Evolutionary conservation across 2,329 filamentous ascomycete species (phyloP), one percentile per base, ranked within the genome.

Genomic region (Colletotrichum gigasporum): DNA sequence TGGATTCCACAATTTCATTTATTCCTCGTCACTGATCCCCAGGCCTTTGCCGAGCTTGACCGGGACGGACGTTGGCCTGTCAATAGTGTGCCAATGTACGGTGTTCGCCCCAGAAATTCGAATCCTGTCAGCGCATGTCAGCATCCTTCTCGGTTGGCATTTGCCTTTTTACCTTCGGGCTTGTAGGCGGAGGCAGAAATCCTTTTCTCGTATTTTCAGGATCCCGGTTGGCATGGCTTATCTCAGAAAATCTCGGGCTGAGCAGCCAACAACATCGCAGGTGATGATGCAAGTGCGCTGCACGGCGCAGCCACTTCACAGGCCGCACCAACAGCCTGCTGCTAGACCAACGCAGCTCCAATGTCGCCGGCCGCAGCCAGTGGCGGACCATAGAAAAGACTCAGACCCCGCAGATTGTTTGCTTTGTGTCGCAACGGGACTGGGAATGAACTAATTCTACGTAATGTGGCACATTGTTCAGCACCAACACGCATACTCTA

Each of bases 131-230:
- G 57, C 62, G 45, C 20, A 9, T 42, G 55, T 58, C 55, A 58
- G 55, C 44, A 24, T 16, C n/a, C 11, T 14, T n/a, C 18, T 6
- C 55, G 14, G 42, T 42, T 18, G 22, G 44, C 37, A 44, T 22
- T 41, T 24, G n/a, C 41, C n/a, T n/a, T n/a, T n/a, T n/a, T n/a
- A n/a, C n/a, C n/a, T n/a, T n/a, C n/a, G n/a, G n/a, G n/a, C n/a
- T n/a, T n/a, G n/a, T n/a, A n/a, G n/a, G 41, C 35, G 48, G 35
- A 54, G 56, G 55, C 62, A 55, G 55, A 45, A n/a, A n/a, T n/a
- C n/a, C n/a, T 42, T 24, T 12, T 50, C 24, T 48, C 20, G 48
- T 61, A 64, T 64, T 64, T 64, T 64, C 62, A 55, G 61, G 47
- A 9, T 32, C 22, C n/a, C 11, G 14, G 18, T 5, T 42, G 20